A percentile compares a stretch with the other conserved stretches of the same genome.
Evolutionary conservation across 1,139 yeast species (phyloP).

Genomic region (Suhomyces maxii): DNA sequence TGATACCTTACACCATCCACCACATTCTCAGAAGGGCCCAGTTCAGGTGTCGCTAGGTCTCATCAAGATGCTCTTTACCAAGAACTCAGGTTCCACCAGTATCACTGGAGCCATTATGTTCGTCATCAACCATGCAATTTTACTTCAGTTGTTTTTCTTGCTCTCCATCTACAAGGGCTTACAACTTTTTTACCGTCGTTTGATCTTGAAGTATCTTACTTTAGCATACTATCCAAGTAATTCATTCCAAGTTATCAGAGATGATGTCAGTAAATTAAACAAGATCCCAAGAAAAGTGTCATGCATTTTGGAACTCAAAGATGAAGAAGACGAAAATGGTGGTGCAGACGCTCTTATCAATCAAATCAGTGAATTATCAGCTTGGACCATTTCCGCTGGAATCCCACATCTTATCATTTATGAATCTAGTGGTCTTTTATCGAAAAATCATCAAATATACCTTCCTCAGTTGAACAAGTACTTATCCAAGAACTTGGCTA

Average conservation of each 20-base stretch:
- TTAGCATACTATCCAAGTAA: conserved; percentile 77
- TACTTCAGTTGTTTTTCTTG: conserved; percentile 54
- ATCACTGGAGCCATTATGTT: conserved; percentile 4
- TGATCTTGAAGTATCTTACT: conserved; percentile 57
- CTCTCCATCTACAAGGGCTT: conserved; percentile 57
- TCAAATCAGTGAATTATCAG: conserved; percentile 72
- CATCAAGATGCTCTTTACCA: conserved; percentile 1
- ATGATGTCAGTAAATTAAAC: conserved; percentile 68
- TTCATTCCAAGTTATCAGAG: conserved; percentile 83
- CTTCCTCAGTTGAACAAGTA: conserved; percentile 59
- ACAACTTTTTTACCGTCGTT: conserved; percentile 54
- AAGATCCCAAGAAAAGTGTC: conserved; percentile 81
- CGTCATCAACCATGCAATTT: conserved; percentile 37
- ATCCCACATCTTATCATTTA: conserved; percentile 70
- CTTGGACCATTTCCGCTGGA: conserved; percentile 90
- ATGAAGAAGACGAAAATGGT: conserved; percentile 82
- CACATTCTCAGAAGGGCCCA: background rate
- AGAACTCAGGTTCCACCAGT: background rate
- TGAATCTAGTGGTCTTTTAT: conserved; percentile 68
- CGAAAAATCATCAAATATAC: conserved; percentile 43
- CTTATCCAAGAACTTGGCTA: conserved; percentile 58
- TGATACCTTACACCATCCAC: background rate
- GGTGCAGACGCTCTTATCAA: conserved; percentile 81
- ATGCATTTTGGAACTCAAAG: conserved; percentile 66
- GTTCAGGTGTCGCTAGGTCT: background rate